Percentiles rank a stretch among this genome's conserved stretches.
Evolutionary conservation across 148 eudicot genomes (phyloP).

Genomic region (Fallopia convolvulus): DNA sequence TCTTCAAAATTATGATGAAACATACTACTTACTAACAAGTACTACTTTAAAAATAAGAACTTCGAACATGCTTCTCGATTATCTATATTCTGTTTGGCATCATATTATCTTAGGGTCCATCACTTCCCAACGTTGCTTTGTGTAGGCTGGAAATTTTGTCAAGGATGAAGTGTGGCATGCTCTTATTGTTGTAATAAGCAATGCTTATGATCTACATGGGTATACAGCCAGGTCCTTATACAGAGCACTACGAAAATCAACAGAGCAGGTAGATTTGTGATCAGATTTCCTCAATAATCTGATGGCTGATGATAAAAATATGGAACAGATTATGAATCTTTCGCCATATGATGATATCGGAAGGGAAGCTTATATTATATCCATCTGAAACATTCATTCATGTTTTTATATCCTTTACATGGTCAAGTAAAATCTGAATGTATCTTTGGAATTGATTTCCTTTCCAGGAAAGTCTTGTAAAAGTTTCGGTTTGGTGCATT

Average conservation of each 20-base stretch:
- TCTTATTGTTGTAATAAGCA: slow-evolving; percentile 76
- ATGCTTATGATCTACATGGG: slow-evolving; percentile 84
- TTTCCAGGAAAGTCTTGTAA: slow-evolving; percentile 75
- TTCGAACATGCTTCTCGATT: neutral
- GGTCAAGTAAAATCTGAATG: neutral
- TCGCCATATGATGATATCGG: no score
- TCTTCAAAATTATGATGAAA: neutral
- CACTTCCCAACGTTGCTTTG: slow-evolving; percentile 21
- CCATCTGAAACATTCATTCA: neutral
- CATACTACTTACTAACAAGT: neutral
- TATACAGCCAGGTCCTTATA: slow-evolving; percentile 70
- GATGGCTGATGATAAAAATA: no score
- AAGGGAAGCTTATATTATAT: neutral
- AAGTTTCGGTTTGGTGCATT: slow-evolving; percentile 96
- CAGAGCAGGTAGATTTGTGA: slow-evolving; percentile 59
- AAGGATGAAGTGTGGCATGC: slow-evolving; percentile 95
- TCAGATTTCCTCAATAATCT: slow-evolving; percentile 2
- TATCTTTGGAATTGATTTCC: slow-evolving; percentile 7
- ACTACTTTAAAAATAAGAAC: neutral
- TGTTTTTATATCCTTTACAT: neutral
- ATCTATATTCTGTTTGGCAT: neutral
- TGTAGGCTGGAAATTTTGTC: slow-evolving; percentile 80
- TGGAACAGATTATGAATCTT: no score
- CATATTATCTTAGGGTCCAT: neutral
- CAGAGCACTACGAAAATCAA: slow-evolving; percentile 56